Evolutionary conservation across 768 basidiomycete species (phyloP).

Genomic region (Lepiota venenata): DNA sequence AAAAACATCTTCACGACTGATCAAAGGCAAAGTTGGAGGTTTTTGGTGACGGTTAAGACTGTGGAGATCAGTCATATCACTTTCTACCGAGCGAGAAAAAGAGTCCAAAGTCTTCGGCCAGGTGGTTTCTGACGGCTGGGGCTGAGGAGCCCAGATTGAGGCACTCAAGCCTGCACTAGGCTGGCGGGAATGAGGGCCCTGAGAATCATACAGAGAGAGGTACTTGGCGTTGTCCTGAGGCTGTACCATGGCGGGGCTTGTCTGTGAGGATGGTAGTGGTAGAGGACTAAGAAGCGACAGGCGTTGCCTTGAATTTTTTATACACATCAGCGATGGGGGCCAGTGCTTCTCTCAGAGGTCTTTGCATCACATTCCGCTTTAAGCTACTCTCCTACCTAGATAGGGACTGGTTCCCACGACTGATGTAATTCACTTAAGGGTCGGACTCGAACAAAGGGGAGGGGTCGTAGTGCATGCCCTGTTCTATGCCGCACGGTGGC

Average conservation of each 20-base stretch:
- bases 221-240: slow-evolving; percentile 29
- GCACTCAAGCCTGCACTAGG: slow-evolving; percentile 35
- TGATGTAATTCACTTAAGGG: slow-evolving; percentile 8
- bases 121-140: slow-evolving; percentile 58
- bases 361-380: slow-evolving; percentile 28
- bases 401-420: slow-evolving; percentile 11
- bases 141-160: slow-evolving; percentile 85
- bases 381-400: slow-evolving; percentile 30
- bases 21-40: slow-evolving; percentile 21
- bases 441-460: no score
- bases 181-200: slow-evolving; percentile 39
- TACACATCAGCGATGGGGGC: slow-evolving; percentile 26
- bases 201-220: slow-evolving; percentile 36
- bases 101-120: slow-evolving; percentile 70
- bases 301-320: slow-evolving; percentile 28
- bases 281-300: slow-evolving; percentile 35
- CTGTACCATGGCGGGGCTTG: slow-evolving; percentile 27
- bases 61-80: slow-evolving; percentile 25
- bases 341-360: slow-evolving; percentile 30
- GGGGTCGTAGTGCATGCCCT: no score
- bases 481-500: no score
- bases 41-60: slow-evolving; percentile 16
- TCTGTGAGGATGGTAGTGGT: slow-evolving; percentile 35
- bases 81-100: slow-evolving; percentile 51
- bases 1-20: slow-evolving; percentile 62